These are phyloP conservation scores for Lodderomyces oxycetoniae DNA, from an alignment of 1,139 yeast genomes.

Conservation along the genomic window DNA sequence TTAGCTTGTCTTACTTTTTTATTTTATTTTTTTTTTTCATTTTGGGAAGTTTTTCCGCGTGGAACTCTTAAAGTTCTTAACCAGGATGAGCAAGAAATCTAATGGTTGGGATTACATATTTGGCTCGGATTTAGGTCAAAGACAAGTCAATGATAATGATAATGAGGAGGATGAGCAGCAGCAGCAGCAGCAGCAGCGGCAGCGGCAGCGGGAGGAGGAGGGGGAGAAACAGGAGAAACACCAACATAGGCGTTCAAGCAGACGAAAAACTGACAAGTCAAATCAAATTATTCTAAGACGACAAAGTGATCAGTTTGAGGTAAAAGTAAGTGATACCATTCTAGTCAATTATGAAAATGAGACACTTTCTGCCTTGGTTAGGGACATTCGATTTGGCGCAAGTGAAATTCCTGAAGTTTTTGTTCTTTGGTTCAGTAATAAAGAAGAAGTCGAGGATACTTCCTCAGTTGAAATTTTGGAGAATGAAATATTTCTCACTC, in stretches of 20 bases:
- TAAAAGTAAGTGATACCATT: slow-evolving; percentile 40
- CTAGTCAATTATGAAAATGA: slow-evolving; percentile 19
- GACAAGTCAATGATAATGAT: neutral
- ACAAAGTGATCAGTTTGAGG: slow-evolving; percentile 31
- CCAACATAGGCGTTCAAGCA: slow-evolving; percentile 16
- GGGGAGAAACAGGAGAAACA: neutral
- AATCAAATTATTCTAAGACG: slow-evolving; percentile 22
- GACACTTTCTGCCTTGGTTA: slow-evolving; percentile 27
- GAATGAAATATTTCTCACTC: slow-evolving; percentile 42
- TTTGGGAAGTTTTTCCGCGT: no score
- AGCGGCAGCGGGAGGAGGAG: neutral
- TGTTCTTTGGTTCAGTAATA: slow-evolving; percentile 33
- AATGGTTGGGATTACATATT: neutral
- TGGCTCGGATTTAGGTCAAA: neutral
- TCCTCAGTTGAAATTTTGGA: slow-evolving; percentile 5
- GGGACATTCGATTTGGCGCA: slow-evolving; percentile 39
- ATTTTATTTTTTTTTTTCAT: no score
- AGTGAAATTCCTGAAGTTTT: slow-evolving; percentile 34
- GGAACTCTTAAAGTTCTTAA: no score
- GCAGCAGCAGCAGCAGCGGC: neutral
- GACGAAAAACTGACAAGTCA: slow-evolving; percentile 12
- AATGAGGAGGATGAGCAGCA: neutral
- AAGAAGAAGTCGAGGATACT: slow-evolving; percentile 20
- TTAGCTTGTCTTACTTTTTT: no score
- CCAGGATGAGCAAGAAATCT: neutral